Evolutionary conservation across 108 stramenopile genomes (phyloP).

Genomic region (Cyclotella sp.): DNA sequence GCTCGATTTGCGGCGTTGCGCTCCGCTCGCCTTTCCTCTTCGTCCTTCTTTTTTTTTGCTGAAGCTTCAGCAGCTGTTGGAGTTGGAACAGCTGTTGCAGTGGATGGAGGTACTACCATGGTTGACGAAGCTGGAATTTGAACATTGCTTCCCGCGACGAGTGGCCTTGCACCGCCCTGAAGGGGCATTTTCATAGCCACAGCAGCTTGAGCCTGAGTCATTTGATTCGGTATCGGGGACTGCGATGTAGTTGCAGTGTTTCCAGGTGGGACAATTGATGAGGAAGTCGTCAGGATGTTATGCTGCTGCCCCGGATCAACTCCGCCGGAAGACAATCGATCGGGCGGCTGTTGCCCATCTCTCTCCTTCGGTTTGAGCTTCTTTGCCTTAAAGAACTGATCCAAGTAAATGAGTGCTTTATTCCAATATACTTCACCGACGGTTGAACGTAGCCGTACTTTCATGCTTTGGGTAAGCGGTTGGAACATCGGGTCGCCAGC

Average conservation of each 20-base stretch:
- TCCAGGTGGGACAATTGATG: neutral
- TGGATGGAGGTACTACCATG: conserved; percentile 14
- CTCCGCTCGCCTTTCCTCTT: neutral
- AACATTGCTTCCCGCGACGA: neutral
- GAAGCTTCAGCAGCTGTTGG: neutral
- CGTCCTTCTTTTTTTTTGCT: conserved; percentile 21
- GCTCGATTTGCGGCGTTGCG: conserved; percentile 4
- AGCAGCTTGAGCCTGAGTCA: conserved; percentile 13
- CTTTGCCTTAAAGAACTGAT: conserved; percentile 67
- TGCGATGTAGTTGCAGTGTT: neutral
- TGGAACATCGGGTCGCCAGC: conserved; percentile 64
- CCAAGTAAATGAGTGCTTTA: conserved; percentile 65
- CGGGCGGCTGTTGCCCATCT: conserved; percentile 5
- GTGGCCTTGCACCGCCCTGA: neutral
- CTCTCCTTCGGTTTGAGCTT: conserved; percentile 28
- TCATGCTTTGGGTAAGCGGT: conserved; percentile 71
- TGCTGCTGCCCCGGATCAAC: neutral
- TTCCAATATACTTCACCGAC: conserved; percentile 82
- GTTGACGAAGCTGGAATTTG: conserved; percentile 4
- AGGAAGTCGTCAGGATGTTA: neutral
- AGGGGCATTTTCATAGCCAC: conserved; percentile 39
- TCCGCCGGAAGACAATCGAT: too few relatives aligned
- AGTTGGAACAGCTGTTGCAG: conserved; percentile 11
- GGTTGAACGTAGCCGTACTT: conserved; percentile 53
- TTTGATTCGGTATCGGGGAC: neutral